Evolutionary conservation across 148 eudicot genomes (phyloP), one percentile per base, ranked within the genome.

Genomic region (Rheum nobile): DNA sequence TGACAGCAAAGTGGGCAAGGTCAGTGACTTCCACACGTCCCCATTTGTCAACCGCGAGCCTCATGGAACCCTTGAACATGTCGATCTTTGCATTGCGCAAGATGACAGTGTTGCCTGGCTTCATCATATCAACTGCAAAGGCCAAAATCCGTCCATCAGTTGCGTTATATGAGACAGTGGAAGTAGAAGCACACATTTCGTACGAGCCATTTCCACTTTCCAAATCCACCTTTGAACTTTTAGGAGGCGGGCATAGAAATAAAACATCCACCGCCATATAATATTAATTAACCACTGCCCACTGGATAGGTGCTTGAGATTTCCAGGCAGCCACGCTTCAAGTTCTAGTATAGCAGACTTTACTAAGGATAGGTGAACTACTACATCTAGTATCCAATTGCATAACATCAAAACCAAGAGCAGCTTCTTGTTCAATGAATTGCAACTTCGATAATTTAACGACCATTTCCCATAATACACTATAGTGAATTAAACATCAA

Each of bases 11-110:
- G 12, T 70, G 6, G 46, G 73, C 82, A 29, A 76, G 74, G 35
- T 72, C 79, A 5, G 83, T 69, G 1, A 77, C 75, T 73, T 80
- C 83, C n/a, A 80, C 59, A 13, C 71, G 79, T 4, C 83, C 83
- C 83, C 83, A 80, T 70, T 77, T 80, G 73, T 80, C 82, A 48
- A 79, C 82, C 0, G 82, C 82, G 3, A 79, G 82, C 72, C 83
- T 76, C 79, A 80, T 80, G 42, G 79, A 63, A 26, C 79, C 83
- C 73, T 80, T 80, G 55, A 80, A 80, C 83, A 80, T 80, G 79
- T 80, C 83, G 63, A 80, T 80, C 74, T 80, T 80, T 32, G 77
- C 79, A 73, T 80, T 80, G 2, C 83, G 77, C 11, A 76, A 71
- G 55, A 73, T 76, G 19, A 79, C 70, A 7, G 82, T 82, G 6